Evolutionary conservation across 2,329 filamentous ascomycete species (phyloP).

Genomic region (Tolypocladium nubicola): DNA sequence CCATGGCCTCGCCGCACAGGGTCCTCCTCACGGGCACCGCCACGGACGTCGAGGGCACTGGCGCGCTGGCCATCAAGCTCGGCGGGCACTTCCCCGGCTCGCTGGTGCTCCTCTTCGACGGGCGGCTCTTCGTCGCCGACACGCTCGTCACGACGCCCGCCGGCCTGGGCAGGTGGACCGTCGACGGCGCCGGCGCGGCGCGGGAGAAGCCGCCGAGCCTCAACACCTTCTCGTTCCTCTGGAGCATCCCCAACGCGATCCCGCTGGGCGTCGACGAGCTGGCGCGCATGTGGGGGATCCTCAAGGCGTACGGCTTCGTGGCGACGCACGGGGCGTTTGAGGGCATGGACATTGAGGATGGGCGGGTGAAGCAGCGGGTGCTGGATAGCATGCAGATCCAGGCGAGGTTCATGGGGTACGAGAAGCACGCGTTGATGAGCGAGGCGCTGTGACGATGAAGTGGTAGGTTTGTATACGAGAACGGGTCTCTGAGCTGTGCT

Average conservation of each 20-base stretch:
- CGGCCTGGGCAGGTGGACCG: constrained; percentile 33
- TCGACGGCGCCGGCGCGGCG: constrained; percentile 24
- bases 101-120: constrained; percentile 51
- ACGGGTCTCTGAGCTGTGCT: too few species aligned
- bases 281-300: constrained; percentile 56
- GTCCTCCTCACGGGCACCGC: constrained; percentile 34
- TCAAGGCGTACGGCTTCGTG: constrained; percentile 51
- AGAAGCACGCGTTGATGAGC: constrained; percentile 26
- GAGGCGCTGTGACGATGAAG: constrained; percentile 6
- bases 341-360: constrained; percentile 48
- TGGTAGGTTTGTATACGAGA: neutral
- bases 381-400: constrained; percentile 72
- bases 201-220: constrained; percentile 28
- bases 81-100: constrained; percentile 76
- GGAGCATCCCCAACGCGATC: constrained; percentile 67
- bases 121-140: constrained; percentile 63
- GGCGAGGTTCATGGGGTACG: constrained; percentile 39
- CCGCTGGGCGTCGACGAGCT: constrained; percentile 56
- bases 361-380: constrained; percentile 51
- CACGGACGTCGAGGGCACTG: constrained; percentile 30
- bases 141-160: constrained; percentile 62
- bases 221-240: constrained; percentile 60
- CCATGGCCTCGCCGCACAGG: constrained; percentile 29
- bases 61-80: constrained; percentile 54
- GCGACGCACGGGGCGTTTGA: constrained; percentile 59